Base-by-base conservation (phyloP, 2,329 filamentous ascomycete genomes). In the Alternaria brassicicola region DNA sequence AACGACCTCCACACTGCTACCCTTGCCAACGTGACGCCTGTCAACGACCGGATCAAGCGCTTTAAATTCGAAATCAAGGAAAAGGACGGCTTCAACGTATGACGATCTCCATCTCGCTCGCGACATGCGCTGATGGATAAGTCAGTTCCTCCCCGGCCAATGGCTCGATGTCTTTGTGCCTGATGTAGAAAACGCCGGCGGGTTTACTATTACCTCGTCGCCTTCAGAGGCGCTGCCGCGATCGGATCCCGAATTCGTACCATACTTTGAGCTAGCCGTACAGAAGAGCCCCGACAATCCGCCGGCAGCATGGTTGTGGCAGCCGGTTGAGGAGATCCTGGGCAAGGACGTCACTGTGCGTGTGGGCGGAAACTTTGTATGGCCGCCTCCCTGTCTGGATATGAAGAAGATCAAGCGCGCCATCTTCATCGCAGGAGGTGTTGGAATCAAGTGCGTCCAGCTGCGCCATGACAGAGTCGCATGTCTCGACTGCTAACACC, bases 151-250 rank as follows among this genome's bases (percentile, higher is more conserved):
- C 6, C 87, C 93, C 5, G 93, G 93, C 52, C 93, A 96, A 81
- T 97, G 92, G 91, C 84, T 97, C 55, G 93, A 97, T 74, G 88
- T 92, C 6, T 89, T 90, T 74, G 85, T 92, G 52, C 92, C 93
- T 1, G 81, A 80, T 35, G 79, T 91, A 42, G 69, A 83, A 41
- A 87, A 89, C 73, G 88, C 91, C 3, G 93, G 93, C 31, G 93
- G 93, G 57, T 97, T 96, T 81, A 96, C 92, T 39, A 90, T 96
- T 63, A 94, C 92, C 6, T 95, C 91, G 1, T 80, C 89, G 0
- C 92, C 92, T 0, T 84, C 83, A 39, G 79, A 82, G 53, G 83
- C 86, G 3, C 60, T 76, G 21, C 59, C 73, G 46, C 65, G 65
- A 45, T 45, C 66, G 26, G 59, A 68, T 55, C 53, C 58, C 43